Conservation (phyloP, 768 basidiomycete genomes). For the Cystobasidium ongulense region DNA sequence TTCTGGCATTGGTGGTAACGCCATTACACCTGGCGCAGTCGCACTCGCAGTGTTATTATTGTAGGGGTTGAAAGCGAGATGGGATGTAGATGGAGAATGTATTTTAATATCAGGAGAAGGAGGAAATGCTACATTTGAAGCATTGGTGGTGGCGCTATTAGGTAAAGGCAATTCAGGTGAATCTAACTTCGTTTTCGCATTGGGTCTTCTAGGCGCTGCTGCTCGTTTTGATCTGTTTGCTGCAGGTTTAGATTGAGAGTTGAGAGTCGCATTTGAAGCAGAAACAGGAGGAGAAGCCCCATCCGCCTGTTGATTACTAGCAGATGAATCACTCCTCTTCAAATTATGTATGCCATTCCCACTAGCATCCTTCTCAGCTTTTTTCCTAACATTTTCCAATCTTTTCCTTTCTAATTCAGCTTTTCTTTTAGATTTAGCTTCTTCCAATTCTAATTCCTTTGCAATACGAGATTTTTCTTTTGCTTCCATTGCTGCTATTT, state of each 20-base stretch:
- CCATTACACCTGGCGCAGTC: background rate
- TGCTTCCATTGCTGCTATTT: slow-evolving; percentile 1
- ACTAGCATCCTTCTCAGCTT: background rate
- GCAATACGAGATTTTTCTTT: background rate
- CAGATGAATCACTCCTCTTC: background rate
- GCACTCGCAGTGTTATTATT: background rate
- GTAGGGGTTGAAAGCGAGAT: background rate
- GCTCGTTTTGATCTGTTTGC: too few species aligned
- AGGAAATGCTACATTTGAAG: too few species aligned
- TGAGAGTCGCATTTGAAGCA: too few species aligned
- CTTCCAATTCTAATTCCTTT: background rate
- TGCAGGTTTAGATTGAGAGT: too few species aligned
- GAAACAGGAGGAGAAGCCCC: too few species aligned
- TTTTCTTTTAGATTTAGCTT: background rate
- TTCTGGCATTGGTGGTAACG: background rate
- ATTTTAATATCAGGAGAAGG: background rate
- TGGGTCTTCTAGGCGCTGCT: too few species aligned
- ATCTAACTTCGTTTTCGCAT: background rate
- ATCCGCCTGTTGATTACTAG: too few species aligned
- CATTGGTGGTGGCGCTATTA: background rate
- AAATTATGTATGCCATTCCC: background rate
- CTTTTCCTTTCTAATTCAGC: background rate
- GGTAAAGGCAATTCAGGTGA: background rate
- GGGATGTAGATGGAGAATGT: background rate
- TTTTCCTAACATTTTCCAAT: background rate